A percentile compares a stretch with the other conserved stretches of the same genome.
phyloP scores from a whole-genome alignment of 495 filamentous ascomycete species.

The Podospora pseudoanserina region DNA sequence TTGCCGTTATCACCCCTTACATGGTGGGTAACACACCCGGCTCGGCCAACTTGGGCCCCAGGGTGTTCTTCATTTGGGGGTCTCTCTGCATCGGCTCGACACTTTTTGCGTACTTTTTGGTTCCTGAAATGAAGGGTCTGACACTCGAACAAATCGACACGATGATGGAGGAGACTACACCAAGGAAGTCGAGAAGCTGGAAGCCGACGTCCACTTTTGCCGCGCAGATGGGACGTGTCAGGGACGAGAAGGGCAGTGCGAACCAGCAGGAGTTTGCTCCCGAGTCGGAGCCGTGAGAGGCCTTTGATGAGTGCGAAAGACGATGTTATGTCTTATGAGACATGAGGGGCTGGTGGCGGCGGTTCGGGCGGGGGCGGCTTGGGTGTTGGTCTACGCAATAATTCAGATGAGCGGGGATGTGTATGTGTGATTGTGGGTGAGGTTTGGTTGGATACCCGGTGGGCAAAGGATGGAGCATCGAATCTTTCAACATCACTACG shows the following conservation, averaged over 20 bases:
- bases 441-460: not conserved
- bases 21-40: slow-evolving; percentile 62
- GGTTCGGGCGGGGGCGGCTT: too few relatives aligned
- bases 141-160: slow-evolving; percentile 83
- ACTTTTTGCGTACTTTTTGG: slow-evolving; percentile 70
- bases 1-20: slow-evolving; percentile 71
- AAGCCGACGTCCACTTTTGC: slow-evolving; percentile 67
- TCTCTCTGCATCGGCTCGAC: slow-evolving; percentile 59
- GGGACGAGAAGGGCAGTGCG: slow-evolving; percentile 7
- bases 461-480: not conserved
- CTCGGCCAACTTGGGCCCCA: slow-evolving; percentile 65
- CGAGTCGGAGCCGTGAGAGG: not conserved
- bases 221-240: slow-evolving; percentile 34
- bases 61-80: slow-evolving; percentile 78
- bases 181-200: slow-evolving; percentile 64
- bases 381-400: not conserved
- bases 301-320: not conserved
- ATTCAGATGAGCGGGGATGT: not conserved
- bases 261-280: not conserved
- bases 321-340: not conserved
- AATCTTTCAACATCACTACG: not conserved
- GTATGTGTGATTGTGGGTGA: not conserved
- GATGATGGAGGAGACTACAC: slow-evolving; percentile 78
- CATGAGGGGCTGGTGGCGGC: not conserved
- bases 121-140: slow-evolving; percentile 82